These are phyloP conservation scores for Trichophyton equinum DNA, from an alignment of 2,329 filamentous ascomycete genomes.

Conservation along the genomic window DNA sequence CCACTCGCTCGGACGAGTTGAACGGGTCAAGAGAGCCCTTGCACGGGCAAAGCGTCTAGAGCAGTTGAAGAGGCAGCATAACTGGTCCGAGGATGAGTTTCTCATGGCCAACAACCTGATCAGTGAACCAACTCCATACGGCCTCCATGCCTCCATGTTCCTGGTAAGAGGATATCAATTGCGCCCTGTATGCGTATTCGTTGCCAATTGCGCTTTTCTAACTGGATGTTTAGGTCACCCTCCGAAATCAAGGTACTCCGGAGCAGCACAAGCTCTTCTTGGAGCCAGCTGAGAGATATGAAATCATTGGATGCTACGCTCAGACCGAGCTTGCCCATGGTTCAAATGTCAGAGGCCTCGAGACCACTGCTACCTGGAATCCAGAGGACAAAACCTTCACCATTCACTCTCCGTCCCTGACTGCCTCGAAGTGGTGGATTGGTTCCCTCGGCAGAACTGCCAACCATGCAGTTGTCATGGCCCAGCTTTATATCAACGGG, in stretches of 20 bases:
- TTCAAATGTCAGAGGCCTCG: slow-evolving; percentile 60
- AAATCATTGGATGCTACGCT: slow-evolving; percentile 67
- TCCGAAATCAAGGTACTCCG: slow-evolving; percentile 57
- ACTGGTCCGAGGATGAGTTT: slow-evolving; percentile 55
- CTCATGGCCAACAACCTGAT: slow-evolving; percentile 54
- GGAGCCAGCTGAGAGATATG: slow-evolving; percentile 53
- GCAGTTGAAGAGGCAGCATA: slow-evolving; percentile 52
- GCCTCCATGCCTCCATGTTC: slow-evolving; percentile 60
- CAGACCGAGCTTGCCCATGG: slow-evolving; percentile 72
- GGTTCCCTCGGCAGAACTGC: slow-evolving; percentile 63
- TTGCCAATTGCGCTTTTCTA: background rate
- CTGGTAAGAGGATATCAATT: slow-evolving; percentile 35
- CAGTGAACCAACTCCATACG: slow-evolving; percentile 61
- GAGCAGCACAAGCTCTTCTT: slow-evolving; percentile 64
- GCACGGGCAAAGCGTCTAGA: slow-evolving; percentile 58
- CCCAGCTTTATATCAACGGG: slow-evolving; percentile 57
- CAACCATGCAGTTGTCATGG: slow-evolving; percentile 68
- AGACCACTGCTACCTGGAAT: slow-evolving; percentile 64
- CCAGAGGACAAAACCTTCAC: slow-evolving; percentile 60
- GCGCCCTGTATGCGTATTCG: background rate
- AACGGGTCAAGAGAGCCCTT: slow-evolving; percentile 56
- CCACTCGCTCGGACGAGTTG: slow-evolving; percentile 58
- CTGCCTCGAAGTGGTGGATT: slow-evolving; percentile 76
- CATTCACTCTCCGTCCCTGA: slow-evolving; percentile 60
- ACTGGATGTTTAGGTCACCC: slow-evolving; percentile 41